Percentiles rank a stretch among this genome's conserved stretches.
Evolutionary conservation across 73 alveolate genomes (phyloP).

Genomic region (Paramecium sonneborni): DNA sequence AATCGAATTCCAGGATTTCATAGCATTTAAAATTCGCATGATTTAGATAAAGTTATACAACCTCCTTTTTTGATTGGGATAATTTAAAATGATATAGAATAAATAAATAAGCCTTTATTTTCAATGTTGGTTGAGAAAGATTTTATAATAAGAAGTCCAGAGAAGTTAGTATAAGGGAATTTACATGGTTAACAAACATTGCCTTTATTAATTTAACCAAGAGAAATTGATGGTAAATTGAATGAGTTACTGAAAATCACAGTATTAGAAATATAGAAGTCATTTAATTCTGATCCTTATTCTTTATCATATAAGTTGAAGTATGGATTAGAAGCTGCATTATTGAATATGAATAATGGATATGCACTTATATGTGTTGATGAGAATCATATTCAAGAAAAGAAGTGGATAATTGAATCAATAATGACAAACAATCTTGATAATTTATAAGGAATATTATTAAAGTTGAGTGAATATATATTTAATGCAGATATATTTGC

Average conservation of each 20-base stretch:
- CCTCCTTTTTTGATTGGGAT: neutral
- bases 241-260: neutral
- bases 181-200: neutral
- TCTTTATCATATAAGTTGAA: neutral
- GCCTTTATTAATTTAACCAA: neutral
- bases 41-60: neutral
- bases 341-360: neutral
- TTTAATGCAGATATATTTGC: neutral
- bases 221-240: neutral
- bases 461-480: neutral
- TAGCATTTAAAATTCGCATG: neutral
- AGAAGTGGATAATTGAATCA: neutral
- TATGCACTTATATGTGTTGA: conserved; percentile 1
- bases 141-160: neutral
- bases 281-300: conserved; percentile 14
- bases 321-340: neutral
- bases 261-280: neutral
- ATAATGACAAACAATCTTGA: neutral
- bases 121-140: neutral
- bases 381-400: neutral
- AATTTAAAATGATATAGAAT: neutral
- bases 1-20: neutral
- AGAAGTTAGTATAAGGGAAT: neutral
- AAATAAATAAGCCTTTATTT: neutral
- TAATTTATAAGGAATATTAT: neutral